Evolutionary conservation across 177 flowering plant genomes (phyloP).

Genomic region (Vitis hybrid): DNA sequence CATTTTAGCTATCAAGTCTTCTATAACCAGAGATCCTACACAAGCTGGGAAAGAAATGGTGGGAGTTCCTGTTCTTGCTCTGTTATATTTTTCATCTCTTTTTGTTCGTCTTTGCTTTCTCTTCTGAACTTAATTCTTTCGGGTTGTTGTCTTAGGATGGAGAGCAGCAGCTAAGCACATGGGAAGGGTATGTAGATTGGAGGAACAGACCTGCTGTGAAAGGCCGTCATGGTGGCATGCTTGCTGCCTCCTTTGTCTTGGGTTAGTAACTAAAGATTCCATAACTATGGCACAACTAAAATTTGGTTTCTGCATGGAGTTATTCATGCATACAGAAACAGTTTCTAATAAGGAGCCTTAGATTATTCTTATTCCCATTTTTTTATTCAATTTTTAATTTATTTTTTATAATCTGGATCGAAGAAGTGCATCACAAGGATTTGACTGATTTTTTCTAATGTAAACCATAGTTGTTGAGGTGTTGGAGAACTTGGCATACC

Average conservation of each 20-base stretch:
- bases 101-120: neutral
- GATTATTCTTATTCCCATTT: too few species aligned
- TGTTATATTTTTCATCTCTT: neutral
- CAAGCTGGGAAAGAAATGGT: slow-evolving; percentile 14
- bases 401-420: too few species aligned
- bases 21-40: neutral
- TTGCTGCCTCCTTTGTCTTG: slow-evolving; percentile 72
- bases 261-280: slow-evolving; percentile 32
- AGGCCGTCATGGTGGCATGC: slow-evolving; percentile 76
- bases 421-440: neutral
- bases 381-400: too few species aligned
- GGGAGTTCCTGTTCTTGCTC: neutral
- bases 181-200: slow-evolving; percentile 73
- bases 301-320: too few species aligned
- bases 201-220: slow-evolving; percentile 59
- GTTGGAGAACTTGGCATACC: slow-evolving; percentile 70
- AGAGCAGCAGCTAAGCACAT: slow-evolving; percentile 13
- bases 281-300: neutral
- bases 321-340: neutral
- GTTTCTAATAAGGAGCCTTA: too few species aligned
- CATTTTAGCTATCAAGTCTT: neutral
- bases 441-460: neutral
- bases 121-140: neutral
- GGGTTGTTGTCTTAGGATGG: slow-evolving; percentile 26
- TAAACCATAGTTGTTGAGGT: slow-evolving; percentile 57